Evolutionary conservation across 306 rosid species (phyloP).

Genomic region (Styphnolobium japonicum): DNA sequence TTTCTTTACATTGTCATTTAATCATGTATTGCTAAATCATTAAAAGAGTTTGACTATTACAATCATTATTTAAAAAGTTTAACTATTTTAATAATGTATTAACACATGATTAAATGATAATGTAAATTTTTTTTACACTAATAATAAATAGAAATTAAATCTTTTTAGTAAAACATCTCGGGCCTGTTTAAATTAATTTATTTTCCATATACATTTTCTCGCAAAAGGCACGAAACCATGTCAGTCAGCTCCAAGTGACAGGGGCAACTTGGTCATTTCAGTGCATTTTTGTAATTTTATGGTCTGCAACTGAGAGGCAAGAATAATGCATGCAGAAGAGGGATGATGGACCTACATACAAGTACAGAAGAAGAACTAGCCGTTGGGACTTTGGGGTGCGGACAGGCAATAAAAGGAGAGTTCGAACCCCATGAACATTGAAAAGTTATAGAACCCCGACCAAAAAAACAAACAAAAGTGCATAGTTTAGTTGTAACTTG

Average conservation of each 20-base stretch:
- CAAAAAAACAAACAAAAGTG: background rate
- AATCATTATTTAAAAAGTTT: no score
- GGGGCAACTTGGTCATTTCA: conserved; percentile 7
- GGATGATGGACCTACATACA: conserved; percentile 26
- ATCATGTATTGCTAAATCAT: no score
- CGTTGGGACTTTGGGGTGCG: conserved; percentile 58
- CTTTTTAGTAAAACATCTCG: background rate
- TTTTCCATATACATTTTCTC: background rate
- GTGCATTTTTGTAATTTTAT: conserved; percentile 10
- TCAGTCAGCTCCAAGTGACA: background rate
- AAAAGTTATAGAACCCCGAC: background rate
- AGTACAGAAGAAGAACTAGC: conserved; percentile 40
- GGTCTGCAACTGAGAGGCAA: background rate
- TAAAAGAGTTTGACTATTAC: no score
- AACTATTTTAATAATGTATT: no score
- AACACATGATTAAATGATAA: no score
- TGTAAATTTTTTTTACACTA: no score
- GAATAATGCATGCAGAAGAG: background rate
- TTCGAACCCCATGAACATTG: conserved; percentile 11
- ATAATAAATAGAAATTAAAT: no score
- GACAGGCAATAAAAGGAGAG: conserved; percentile 37
- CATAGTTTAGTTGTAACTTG: background rate
- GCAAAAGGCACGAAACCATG: background rate
- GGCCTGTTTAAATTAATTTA: background rate
- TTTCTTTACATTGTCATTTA: no score